Percentiles rank a stretch among this genome's conserved stretches.
phyloP scores from a whole-genome alignment of 345 rosid species.

The Corchorus olitorius region DNA sequence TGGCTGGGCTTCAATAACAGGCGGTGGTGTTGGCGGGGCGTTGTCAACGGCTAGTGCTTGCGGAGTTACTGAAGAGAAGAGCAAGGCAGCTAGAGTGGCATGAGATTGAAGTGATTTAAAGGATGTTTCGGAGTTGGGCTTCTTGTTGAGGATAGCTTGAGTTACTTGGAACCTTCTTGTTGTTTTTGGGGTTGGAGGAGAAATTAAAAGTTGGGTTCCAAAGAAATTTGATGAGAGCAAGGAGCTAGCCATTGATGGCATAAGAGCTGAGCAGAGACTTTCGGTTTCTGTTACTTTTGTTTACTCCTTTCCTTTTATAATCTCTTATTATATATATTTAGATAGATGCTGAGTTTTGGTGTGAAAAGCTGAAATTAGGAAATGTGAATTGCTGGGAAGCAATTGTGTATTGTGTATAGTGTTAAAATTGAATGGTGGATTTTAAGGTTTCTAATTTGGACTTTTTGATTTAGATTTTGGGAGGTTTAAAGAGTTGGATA shows the following conservation, averaged over 20 bases:
- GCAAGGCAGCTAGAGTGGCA: slow-evolving; percentile 51
- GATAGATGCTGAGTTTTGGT: background rate
- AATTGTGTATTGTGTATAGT: background rate
- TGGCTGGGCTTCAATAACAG: slow-evolving; percentile 51
- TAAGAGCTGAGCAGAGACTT: slow-evolving; percentile 5
- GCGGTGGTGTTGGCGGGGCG: slow-evolving; percentile 39
- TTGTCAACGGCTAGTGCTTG: slow-evolving; percentile 59
- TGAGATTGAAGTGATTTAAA: slow-evolving; percentile 33
- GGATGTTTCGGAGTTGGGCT: slow-evolving; percentile 23
- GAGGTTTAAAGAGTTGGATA: slow-evolving; percentile 5
- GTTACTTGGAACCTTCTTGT: slow-evolving; percentile 28
- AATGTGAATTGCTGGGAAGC: background rate
- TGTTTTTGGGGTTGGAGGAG: slow-evolving; percentile 64
- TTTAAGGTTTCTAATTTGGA: background rate
- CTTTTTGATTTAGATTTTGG: slow-evolving; percentile 13
- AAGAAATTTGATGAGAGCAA: slow-evolving; percentile 47
- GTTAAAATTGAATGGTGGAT: background rate
- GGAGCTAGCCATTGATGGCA: slow-evolving; percentile 43
- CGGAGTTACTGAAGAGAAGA: slow-evolving; percentile 49
- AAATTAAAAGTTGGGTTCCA: slow-evolving; percentile 38
- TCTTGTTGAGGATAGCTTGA: slow-evolving; percentile 26
- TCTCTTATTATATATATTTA: too few species aligned
- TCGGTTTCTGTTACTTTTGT: background rate
- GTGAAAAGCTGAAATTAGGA: background rate
- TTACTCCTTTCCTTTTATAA: too few species aligned